Evolutionary conservation across 371 early-diverging fungal genomes (phyloP).

Genomic region (Amoeboaphelidium protococcarum): DNA sequence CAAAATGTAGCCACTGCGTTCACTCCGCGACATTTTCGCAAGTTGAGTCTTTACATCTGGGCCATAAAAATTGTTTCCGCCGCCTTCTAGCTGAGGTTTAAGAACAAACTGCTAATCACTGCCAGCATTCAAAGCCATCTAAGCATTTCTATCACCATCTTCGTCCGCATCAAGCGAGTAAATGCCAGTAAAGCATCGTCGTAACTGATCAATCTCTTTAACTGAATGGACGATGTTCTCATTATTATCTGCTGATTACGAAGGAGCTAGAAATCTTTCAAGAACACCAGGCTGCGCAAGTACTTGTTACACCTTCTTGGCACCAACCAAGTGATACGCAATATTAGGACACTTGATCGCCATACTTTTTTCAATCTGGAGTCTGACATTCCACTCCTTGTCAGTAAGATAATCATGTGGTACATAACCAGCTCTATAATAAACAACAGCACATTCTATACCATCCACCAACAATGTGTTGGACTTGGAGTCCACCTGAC

Average conservation of each 20-base stretch:
- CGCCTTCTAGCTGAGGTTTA: slow-evolving; percentile 93
- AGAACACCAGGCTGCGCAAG: slow-evolving; percentile 48
- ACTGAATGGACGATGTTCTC: slow-evolving; percentile 33
- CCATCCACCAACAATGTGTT: slow-evolving; percentile 6
- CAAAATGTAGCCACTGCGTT: slow-evolving; percentile 43
- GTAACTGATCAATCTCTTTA: too few relatives aligned
- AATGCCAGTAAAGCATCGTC: neutral
- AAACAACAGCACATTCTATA: slow-evolving; percentile 56
- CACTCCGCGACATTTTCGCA: slow-evolving; percentile 20
- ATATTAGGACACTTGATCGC: slow-evolving; percentile 71
- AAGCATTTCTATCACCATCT: neutral
- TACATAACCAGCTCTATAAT: slow-evolving; percentile 74
- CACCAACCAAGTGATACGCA: slow-evolving; percentile 76
- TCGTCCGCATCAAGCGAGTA: neutral
- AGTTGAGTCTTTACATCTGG: slow-evolving; percentile 39
- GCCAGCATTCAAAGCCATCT: slow-evolving; percentile 10
- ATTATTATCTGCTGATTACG: slow-evolving; percentile 27
- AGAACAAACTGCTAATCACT: slow-evolving; percentile 44
- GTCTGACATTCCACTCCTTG: slow-evolving; percentile 65
- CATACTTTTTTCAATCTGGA: slow-evolving; percentile 45
- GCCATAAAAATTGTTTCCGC: slow-evolving; percentile 84
- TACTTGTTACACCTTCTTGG: slow-evolving; percentile 87
- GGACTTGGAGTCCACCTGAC: neutral
- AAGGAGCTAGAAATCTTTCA: slow-evolving; percentile 35
- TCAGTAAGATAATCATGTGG: slow-evolving; percentile 59